Evolutionary conservation across 208 protist species (phyloP), one percentile per base, ranked within the genome.

Genomic region (Phytomonas sp.): DNA sequence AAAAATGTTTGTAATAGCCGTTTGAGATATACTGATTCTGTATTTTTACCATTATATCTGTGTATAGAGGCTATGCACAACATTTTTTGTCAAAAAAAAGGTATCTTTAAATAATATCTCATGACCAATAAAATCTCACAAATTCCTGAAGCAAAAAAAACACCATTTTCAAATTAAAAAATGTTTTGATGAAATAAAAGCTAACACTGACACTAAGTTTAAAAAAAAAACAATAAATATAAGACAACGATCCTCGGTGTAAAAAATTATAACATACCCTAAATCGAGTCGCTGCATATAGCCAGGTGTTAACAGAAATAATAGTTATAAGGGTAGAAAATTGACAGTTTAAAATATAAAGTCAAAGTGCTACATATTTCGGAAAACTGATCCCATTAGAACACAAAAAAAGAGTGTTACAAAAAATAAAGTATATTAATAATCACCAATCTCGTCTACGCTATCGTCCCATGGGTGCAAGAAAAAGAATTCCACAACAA

Each of bases 401-500:
- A n/a, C 49, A 40, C 16, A 66, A 4, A 33, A 33, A 67, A 56
- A 67, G 29, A 34, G 36, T 7, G 29, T n/a, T 63, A 63, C 5
- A 70, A 66, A 71, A 71, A 71, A 71, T 63, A 49, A 73, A 40
- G 34, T 60, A 40, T 56, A 14, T 3, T 30, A 23, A 63, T 36
- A 3, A 30, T 36, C 2, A 36, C 29, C 60, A 63, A 3, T 63
- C n/a, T 71, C 52, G 36, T 63, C 74, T 30, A 70, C 70, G 10
- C 68, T 71, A 65, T 82, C 80, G 14, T 82, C 72, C 82, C 85
- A 94, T 67, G 83, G 84, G 63, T 83, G 74, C 59, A 92, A 72
- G 80, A 92, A 94, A 76, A 91, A 85, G 45, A 88, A 12, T 78
- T 91, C 73, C 34, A 92, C 65, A 10, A 93, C 70, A 66, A 87